Evolutionary conservation across 2,329 filamentous ascomycete species (phyloP), one percentile per base, ranked within the genome.

Genomic region (Aspergillus tubingensis): DNA sequence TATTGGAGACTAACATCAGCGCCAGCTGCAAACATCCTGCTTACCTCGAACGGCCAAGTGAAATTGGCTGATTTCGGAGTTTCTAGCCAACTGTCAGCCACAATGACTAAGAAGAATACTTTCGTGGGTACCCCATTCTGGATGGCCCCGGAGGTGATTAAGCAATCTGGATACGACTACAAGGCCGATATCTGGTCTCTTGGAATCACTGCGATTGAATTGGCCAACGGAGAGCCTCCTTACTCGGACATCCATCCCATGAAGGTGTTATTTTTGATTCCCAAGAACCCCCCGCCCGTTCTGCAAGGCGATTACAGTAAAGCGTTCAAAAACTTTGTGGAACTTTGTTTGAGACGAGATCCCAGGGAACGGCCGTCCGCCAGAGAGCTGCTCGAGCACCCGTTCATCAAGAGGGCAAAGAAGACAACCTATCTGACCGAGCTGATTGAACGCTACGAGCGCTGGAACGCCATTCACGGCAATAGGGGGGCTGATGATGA

Each of bases 91-190:
- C 84, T 98, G 21, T 96, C 94, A 8, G 94, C 94, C 6, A 99
- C 94, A 53, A 98, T 98, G 93, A 97, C 94, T 64, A 98, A 98
- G 83, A 98, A 98, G 81, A 98, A 98, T 74, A 98, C 94, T 0
- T 99, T 98, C 76, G 94, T 99, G 32, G 95, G 95, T 36, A 98
- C 94, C 0, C 94, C 95, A 1, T 99, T 98, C 75, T 99, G 95
- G 95, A 99, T 99, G 94, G 94, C 95, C 2, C 94, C 94, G 10
- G 94, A 99, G 79, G 94, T 98, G 58, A 99, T 99, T 77, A 96
- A 96, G 79, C 94, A 99, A 76, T 96, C 92, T 60, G 94, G 94
- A 52, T 97, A 98, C 80, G 94, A 97, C 76, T 92, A 96, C 80
- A 97, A 97, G 79, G 94, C 94, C 48, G 94, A 98, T 73, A 96